Percentiles rank a stretch among this genome's conserved stretches.
Conservation (phyloP, 805 yeast species). For the Kodamaea hsintzibuensis region DNA sequence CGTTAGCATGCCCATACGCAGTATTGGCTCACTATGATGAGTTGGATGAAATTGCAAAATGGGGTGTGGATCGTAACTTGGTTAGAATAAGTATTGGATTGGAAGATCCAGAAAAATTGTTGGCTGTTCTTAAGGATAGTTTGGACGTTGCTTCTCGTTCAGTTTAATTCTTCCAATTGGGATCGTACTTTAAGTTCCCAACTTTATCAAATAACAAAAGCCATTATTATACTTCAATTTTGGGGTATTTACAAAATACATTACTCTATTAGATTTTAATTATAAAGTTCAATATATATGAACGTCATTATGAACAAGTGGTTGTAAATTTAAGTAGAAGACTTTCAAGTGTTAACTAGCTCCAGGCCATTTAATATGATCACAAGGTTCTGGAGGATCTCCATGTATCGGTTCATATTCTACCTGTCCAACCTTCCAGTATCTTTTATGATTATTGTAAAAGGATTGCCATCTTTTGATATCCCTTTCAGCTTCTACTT, state of each 20-base stretch:
- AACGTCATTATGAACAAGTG: not conserved
- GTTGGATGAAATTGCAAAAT: conserved; percentile 72
- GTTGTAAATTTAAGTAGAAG: no score
- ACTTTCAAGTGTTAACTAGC: not conserved
- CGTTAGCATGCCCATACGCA: conserved; percentile 87
- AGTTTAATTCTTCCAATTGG: not conserved
- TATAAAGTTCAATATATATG: not conserved
- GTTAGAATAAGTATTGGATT: conserved; percentile 84
- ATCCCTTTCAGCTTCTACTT: conserved; percentile 35
- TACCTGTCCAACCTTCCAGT: conserved; percentile 66
- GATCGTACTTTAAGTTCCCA: no score
- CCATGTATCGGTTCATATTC: conserved; percentile 45
- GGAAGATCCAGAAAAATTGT: conserved; percentile 65
- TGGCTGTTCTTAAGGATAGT: conserved; percentile 51
- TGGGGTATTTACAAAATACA: not conserved
- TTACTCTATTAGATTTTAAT: not conserved
- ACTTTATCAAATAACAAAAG: no score
- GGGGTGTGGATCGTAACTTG: conserved; percentile 79
- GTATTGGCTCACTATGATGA: conserved; percentile 83
- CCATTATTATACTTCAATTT: not conserved
- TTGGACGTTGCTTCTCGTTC: conserved; percentile 43
- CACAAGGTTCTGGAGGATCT: conserved; percentile 54
- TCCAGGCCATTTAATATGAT: conserved; percentile 14
- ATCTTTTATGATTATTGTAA: conserved; percentile 45
- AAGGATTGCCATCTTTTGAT: conserved; percentile 55